Percentiles rank a stretch among this genome's conserved stretches.
Evolutionary conservation across 495 filamentous ascomycete species (phyloP).

Genomic region (Neurospora tetrasperma): DNA sequence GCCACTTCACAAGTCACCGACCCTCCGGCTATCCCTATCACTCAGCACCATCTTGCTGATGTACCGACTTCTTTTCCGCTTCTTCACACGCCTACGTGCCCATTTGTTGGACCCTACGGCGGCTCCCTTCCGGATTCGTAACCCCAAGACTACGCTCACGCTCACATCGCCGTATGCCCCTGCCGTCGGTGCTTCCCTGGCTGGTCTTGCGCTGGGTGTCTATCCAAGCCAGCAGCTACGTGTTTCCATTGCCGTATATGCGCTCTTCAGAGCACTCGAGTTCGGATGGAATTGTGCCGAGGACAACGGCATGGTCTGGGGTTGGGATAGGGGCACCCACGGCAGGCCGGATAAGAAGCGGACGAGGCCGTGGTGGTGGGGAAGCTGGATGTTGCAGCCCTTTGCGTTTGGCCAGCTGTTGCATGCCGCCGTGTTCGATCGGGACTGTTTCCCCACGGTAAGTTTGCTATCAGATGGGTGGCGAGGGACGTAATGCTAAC

Average conservation of each 20-base stretch:
- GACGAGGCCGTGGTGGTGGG: conserved; percentile 74
- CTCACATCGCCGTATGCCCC: conserved; percentile 78
- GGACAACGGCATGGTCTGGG: conserved; percentile 66
- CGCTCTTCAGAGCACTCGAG: conserved; percentile 69
- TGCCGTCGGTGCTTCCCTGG: conserved; percentile 75
- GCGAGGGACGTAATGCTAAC: not conserved
- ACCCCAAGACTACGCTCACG: conserved; percentile 60
- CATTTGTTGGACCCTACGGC: conserved; percentile 69
- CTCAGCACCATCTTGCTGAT: conserved; percentile 76
- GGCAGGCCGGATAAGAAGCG: conserved; percentile 28
- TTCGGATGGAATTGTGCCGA: conserved; percentile 78
- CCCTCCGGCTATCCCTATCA: conserved; percentile 67
- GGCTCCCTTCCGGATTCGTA: conserved; percentile 65
- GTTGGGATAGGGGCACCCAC: conserved; percentile 30
- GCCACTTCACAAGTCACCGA: conserved; percentile 55
- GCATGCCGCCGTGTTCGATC: conserved; percentile 86
- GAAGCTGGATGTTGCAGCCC: conserved; percentile 92
- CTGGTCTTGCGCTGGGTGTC: conserved; percentile 71
- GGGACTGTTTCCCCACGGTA: conserved; percentile 65
- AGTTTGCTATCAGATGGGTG: conserved; percentile 2
- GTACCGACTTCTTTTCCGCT: conserved; percentile 82
- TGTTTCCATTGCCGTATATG: conserved; percentile 68
- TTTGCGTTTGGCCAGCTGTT: conserved; percentile 83
- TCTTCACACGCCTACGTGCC: conserved; percentile 68
- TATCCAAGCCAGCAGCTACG: conserved; percentile 69